These are phyloP conservation scores for Apiotrichum siamense DNA, from an alignment of 1,284 basidiomycete genomes.

Conservation along the genomic window DNA sequence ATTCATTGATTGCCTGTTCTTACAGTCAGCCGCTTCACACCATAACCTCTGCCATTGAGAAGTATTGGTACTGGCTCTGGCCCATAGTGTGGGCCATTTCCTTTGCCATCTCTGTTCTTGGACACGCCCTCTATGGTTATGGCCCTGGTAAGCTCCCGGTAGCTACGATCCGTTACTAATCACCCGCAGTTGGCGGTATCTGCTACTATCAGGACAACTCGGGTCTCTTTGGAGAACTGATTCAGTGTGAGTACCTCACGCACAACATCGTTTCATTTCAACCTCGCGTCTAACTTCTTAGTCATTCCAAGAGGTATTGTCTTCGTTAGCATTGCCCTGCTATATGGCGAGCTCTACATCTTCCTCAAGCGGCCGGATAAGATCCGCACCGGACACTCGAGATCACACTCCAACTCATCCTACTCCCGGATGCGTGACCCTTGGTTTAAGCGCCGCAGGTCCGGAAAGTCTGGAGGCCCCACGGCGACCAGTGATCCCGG, in stretches of 20 bases:
- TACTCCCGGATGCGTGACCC: constrained; percentile 1
- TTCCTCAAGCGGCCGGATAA: constrained; percentile 48
- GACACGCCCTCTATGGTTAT: constrained; percentile 38
- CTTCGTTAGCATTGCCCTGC: constrained; percentile 38
- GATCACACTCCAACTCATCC: constrained; percentile 13
- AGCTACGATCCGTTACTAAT: background rate
- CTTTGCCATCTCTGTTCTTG: constrained; percentile 30
- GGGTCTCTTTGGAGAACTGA: constrained; percentile 43
- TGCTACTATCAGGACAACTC: constrained; percentile 42
- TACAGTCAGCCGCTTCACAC: constrained; percentile 36
- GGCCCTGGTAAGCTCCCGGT: background rate
- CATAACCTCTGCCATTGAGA: constrained; percentile 40
- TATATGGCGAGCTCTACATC: constrained; percentile 47
- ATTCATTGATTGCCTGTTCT: background rate
- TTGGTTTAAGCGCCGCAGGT: constrained; percentile 7
- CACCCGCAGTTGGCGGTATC: constrained; percentile 33
- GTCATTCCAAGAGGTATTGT: constrained; percentile 42
- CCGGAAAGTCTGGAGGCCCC: background rate
- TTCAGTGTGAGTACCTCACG: too few species aligned
- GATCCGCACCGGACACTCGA: constrained; percentile 37
- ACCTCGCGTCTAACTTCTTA: too few species aligned
- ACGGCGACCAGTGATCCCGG: background rate
- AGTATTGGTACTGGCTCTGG: constrained; percentile 40
- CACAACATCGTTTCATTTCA: too few species aligned
- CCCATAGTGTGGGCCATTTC: constrained; percentile 36